A percentile compares a stretch with the other conserved stretches of the same genome.
Evolutionary conservation across 139 green algal genomes (phyloP).

Genomic region (Chlorella sorokiniana): DNA sequence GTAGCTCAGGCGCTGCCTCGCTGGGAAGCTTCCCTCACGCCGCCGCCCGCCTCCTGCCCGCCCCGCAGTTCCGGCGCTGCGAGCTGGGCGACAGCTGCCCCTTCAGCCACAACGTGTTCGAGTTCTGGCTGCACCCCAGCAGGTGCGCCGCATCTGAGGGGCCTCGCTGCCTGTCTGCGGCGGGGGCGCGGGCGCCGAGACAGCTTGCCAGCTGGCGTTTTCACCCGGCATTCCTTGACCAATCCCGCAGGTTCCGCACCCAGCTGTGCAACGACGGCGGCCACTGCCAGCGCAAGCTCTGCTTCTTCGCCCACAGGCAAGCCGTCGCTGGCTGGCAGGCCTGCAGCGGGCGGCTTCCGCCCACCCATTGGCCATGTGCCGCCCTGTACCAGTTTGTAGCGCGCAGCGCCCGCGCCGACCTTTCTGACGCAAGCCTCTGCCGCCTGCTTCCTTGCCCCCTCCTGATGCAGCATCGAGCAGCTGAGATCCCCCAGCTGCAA

Average conservation of each 20-base stretch:
- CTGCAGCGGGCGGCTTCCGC: no score
- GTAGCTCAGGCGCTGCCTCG: no score
- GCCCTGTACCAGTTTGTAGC: no score
- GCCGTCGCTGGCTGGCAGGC: no score
- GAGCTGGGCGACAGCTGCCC: constrained; percentile 65
- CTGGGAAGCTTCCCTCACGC: no score
- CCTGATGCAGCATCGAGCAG: no score
- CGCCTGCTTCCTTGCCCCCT: no score
- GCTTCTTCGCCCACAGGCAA: constrained; percentile 88
- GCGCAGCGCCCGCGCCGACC: no score
- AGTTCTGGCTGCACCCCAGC: constrained; percentile 87
- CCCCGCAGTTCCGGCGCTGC: constrained; percentile 37
- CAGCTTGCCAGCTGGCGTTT: background rate
- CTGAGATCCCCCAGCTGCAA: no score
- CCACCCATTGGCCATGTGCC: no score
- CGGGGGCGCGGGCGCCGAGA: background rate
- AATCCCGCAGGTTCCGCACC: constrained; percentile 64
- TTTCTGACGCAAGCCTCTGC: no score
- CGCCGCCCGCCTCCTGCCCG: background rate
- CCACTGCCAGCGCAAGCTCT: constrained; percentile 73
- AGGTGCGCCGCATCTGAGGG: constrained; percentile 52
- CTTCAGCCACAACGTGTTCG: constrained; percentile 86
- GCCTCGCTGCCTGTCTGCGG: background rate
- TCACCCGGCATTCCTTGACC: background rate
- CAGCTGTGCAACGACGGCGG: constrained; percentile 88